Conservation (phyloP, 768 basidiomycete species). For the Russula earlei region DNA sequence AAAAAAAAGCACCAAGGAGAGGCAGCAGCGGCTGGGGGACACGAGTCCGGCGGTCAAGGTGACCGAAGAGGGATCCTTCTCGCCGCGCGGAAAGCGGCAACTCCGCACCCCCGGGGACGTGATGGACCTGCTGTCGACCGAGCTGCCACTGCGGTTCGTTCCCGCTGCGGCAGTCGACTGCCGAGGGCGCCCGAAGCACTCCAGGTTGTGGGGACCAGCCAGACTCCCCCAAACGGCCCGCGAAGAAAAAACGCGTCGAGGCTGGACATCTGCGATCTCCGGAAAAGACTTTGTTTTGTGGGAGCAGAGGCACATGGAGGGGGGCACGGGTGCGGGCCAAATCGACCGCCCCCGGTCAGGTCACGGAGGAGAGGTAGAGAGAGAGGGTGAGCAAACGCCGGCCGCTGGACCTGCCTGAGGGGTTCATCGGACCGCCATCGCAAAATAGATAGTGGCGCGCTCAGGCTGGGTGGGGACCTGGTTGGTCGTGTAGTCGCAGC, state of each 20-base stretch:
- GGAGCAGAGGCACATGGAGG: too few relatives aligned
- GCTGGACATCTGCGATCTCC: background rate
- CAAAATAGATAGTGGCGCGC: background rate
- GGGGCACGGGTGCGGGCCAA: too few relatives aligned
- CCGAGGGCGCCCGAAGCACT: background rate
- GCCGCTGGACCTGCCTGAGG: too few relatives aligned
- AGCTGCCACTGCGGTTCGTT: background rate
- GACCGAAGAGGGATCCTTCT: background rate
- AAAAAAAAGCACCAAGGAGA: too few relatives aligned
- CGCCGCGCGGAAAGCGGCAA: background rate
- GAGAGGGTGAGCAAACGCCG: background rate
- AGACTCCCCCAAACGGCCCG: too few relatives aligned
- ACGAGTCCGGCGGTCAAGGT: too few relatives aligned
- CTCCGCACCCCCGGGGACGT: background rate
- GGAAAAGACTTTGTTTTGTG: background rate
- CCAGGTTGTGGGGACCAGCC: too few relatives aligned
- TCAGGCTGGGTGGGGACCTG: too few relatives aligned
- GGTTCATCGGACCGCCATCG: background rate
- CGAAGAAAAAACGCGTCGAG: background rate
- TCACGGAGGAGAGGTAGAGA: background rate
- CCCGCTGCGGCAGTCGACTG: background rate
- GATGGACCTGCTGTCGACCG: too few relatives aligned
- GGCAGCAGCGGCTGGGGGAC: background rate
- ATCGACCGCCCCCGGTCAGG: background rate
- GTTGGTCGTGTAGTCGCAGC: background rate